Percentiles rank a stretch among this genome's conserved stretches.
phyloP scores from a whole-genome alignment of 1,139 yeast genomes.

The Sugiyamaella japonica region DNA sequence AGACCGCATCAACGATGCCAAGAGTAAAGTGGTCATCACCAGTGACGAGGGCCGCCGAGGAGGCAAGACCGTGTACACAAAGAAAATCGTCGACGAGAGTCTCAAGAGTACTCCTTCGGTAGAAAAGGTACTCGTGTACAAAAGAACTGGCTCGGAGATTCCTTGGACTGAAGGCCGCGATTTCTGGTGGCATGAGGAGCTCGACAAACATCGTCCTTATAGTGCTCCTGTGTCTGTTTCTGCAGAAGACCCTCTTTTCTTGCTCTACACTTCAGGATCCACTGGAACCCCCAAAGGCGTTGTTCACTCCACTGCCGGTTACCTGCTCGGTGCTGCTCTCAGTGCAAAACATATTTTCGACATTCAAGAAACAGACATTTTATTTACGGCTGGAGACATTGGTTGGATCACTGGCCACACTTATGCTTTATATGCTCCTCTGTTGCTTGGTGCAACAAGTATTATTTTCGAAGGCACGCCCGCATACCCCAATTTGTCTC shows the following conservation, averaged over 20 bases:
- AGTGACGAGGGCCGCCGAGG: slow-evolving; percentile 98
- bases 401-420: slow-evolving; percentile 99
- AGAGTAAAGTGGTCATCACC: slow-evolving; percentile 85
- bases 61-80: slow-evolving; percentile 86
- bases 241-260: slow-evolving; percentile 90
- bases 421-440: slow-evolving; percentile 92
- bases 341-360: slow-evolving; percentile 94
- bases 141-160: slow-evolving; percentile 77
- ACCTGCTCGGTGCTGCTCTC: slow-evolving; percentile 89
- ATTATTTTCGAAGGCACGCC: slow-evolving; percentile 97
- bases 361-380: slow-evolving; percentile 79
- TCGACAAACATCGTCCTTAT: slow-evolving; percentile 78
- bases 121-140: slow-evolving; percentile 78
- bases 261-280: slow-evolving; percentile 93
- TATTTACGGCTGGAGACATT: slow-evolving; percentile 97
- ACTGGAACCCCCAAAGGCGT: slow-evolving; percentile 99
- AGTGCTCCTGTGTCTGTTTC: slow-evolving; percentile 84
- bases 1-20: slow-evolving; percentile 89
- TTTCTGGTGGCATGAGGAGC: slow-evolving; percentile 90
- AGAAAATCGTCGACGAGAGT: slow-evolving; percentile 94
- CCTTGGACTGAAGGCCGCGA: slow-evolving; percentile 83
- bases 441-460: slow-evolving; percentile 83
- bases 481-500: slow-evolving; percentile 92
- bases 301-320: slow-evolving; percentile 93
- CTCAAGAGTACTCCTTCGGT: slow-evolving; percentile 75